Evolutionary conservation across 108 stramenopile genomes (phyloP).

Genomic region (Fistulifera pelliculosa): DNA sequence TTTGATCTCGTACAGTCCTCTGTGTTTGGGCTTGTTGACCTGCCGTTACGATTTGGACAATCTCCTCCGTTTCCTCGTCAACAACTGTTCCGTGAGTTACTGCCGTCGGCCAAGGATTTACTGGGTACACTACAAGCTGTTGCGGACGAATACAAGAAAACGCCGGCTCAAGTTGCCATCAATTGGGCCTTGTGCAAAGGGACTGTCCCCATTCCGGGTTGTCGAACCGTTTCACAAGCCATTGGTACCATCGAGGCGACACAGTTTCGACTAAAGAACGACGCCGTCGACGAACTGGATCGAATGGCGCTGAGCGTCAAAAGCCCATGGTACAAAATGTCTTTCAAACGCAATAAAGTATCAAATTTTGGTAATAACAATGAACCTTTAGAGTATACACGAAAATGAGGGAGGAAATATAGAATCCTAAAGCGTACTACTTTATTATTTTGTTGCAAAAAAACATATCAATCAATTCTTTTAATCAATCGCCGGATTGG

Average conservation of each 20-base stretch:
- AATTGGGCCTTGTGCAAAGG: constrained; percentile 88
- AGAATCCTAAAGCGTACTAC: too few relatives aligned
- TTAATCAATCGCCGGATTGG: constrained; percentile 78
- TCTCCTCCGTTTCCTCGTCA: constrained; percentile 57
- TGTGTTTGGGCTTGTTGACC: constrained; percentile 72
- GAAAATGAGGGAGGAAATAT: too few relatives aligned
- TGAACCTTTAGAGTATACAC: too few relatives aligned
- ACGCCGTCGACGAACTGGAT: constrained; percentile 64
- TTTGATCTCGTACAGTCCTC: constrained; percentile 70
- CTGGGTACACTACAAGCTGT: constrained; percentile 57
- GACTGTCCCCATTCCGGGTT: constrained; percentile 79
- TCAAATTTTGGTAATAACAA: too few relatives aligned
- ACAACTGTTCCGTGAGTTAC: constrained; percentile 71
- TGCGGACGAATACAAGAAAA: constrained; percentile 56
- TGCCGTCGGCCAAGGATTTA: constrained; percentile 60
- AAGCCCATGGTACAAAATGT: constrained; percentile 87
- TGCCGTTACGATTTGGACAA: constrained; percentile 76
- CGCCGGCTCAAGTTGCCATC: constrained; percentile 79
- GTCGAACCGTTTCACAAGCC: constrained; percentile 52
- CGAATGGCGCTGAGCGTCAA: constrained; percentile 43
- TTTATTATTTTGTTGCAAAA: too few relatives aligned
- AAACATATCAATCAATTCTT: too few relatives aligned
- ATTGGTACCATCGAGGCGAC: constrained; percentile 56
- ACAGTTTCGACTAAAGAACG: constrained; percentile 51
- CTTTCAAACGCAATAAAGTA: constrained; percentile 61